Conservation (phyloP, 352 stramenopile species). For the Blastocystis hominis region DNA sequence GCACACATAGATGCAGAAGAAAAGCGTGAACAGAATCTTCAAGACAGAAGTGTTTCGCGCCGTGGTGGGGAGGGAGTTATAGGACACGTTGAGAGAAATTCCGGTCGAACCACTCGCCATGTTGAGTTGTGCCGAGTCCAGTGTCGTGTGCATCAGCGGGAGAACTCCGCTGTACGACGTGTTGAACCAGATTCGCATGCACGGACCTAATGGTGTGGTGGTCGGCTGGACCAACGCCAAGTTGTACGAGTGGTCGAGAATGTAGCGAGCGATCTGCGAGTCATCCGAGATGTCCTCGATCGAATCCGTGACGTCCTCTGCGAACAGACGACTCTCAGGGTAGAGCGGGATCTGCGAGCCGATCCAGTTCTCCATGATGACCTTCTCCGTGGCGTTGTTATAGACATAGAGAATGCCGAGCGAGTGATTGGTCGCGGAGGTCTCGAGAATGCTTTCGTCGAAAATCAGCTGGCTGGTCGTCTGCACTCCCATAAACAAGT, state of each 20-base stretch:
- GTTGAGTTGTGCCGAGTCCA: not conserved
- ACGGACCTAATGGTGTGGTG: not conserved
- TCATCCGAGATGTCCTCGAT: not conserved
- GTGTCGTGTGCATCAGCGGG: not conserved
- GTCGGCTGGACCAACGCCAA: not conserved
- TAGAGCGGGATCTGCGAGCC: not conserved
- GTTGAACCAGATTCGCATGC: conserved; percentile 32
- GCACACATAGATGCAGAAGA: conserved; percentile 61
- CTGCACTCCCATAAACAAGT: not conserved
- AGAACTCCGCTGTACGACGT: conserved; percentile 24
- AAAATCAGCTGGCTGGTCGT: not conserved
- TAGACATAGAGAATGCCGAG: conserved; percentile 6
- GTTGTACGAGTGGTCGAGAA: not conserved
- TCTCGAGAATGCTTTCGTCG: not conserved
- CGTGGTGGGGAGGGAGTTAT: not conserved
- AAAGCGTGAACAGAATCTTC: conserved; percentile 25
- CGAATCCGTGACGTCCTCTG: not conserved
- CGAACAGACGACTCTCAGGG: not conserved
- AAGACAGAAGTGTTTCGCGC: not conserved
- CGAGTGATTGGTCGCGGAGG: not conserved
- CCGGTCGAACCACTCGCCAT: not conserved
- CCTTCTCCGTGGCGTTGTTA: not conserved
- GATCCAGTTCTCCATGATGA: not conserved
- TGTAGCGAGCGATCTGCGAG: not conserved
- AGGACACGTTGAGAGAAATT: not conserved